Base-by-base conservation (phyloP, 257 asterid species). In the Ajuga chamaepitys region DNA sequence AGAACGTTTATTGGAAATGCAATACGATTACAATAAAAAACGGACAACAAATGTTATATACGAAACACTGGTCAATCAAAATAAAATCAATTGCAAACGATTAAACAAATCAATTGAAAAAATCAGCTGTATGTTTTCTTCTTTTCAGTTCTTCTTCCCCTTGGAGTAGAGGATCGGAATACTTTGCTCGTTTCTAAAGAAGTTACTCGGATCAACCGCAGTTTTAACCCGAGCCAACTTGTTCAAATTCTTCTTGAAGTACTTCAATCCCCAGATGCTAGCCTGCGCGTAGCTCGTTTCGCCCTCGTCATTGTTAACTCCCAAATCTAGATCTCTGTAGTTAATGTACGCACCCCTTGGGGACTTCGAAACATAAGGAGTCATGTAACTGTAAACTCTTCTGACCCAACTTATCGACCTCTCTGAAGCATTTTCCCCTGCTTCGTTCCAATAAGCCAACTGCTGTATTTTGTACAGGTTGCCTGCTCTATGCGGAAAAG, bases 401-500 rank as follows among this genome's bases (percentile, higher is more conserved):
- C n/a, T n/a, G n/a, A n/a, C n/a, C n/a, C n/a, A n/a, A n/a, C n/a
- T n/a, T n/a, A n/a, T n/a, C n/a, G n/a, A 12, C 67, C 83, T 25
- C 95, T 81, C 0, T 92, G 92, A 54, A 70, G 80, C 73, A 2
- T 57, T 80, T 10, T 62, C 78, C 0, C 74, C 80, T 25, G 70
- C 80, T 9, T 80, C 80, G 13, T 56, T 34, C 95, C 95, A 87
- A 58, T 57, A 66, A 0, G 70, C 71, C 0, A 78, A 69, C 4
- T 84, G 84, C 55, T 82, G 82, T 12, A 87, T 77, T 56, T 82
- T 82, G 74, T 40, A 82, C 0, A 83, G 20, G 55, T 78, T 83
- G 1, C 95, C 90, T 14, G 79, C 80, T 13, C 95, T 70, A 42
- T 84, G 91, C 0, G 91, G 92, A 42, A 84, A 78, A 12, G 92